phyloP scores from a whole-genome alignment of 164 flowering plant genomes.

The Nelumbo lutea region DNA sequence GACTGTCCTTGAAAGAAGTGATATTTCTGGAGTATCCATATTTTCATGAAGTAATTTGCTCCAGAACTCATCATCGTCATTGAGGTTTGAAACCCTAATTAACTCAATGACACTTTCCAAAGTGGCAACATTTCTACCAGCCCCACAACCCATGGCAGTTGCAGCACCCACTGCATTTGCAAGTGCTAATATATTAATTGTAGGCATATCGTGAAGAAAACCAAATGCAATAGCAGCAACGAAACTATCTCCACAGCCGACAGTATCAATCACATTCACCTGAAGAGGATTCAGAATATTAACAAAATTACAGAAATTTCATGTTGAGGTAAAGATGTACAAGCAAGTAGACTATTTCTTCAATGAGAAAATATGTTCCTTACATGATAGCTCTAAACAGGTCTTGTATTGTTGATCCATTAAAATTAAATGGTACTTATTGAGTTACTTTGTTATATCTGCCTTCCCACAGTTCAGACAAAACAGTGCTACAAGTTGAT shows the following conservation, averaged over 20 bases:
- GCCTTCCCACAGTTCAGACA: neutral
- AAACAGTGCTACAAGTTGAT: conserved; percentile 8
- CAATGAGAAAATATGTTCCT: neutral
- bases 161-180: conserved; percentile 99
- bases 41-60: conserved; percentile 31
- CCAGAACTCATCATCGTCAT: conserved; percentile 59
- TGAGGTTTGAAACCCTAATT: conserved; percentile 45
- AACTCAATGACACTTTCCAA: conserved; percentile 52
- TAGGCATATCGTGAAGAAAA: conserved; percentile 58
- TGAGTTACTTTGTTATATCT: neutral
- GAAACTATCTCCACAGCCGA: conserved; percentile 98
- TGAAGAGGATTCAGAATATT: conserved; percentile 19
- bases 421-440: neutral
- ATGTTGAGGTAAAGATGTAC: neutral
- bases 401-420: neutral
- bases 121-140: conserved; percentile 90
- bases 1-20: conserved; percentile 36
- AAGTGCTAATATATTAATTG: conserved; percentile 52
- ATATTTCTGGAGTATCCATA: conserved; percentile 30
- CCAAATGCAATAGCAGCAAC: conserved; percentile 90
- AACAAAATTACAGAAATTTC: neutral
- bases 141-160: conserved; percentile 97
- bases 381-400: neutral
- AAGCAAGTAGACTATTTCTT: neutral
- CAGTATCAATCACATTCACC: conserved; percentile 91